Percentiles rank a stretch among this genome's conserved stretches.
Conservation (phyloP, 2,329 filamentous ascomycete genomes). For the Trichophyton schoenleinii region DNA sequence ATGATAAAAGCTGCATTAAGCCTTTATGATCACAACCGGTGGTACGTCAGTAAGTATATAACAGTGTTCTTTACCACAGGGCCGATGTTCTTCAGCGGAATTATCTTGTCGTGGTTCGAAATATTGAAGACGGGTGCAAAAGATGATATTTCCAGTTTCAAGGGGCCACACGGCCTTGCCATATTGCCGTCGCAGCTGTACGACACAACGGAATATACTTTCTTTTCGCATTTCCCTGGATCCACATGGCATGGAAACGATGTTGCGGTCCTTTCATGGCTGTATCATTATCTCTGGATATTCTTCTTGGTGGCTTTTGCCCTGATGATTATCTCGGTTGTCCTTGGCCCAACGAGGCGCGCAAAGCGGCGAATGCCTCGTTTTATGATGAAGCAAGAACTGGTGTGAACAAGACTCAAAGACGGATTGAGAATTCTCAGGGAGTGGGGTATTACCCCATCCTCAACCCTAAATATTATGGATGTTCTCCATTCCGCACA, state of each 20-base stretch:
- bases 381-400: neutral
- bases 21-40: slow-evolving; percentile 6
- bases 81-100: slow-evolving; percentile 8
- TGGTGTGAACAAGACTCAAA: neutral
- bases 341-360: neutral
- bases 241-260: slow-evolving; percentile 8
- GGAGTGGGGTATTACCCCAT: neutral
- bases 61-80: slow-evolving; percentile 13
- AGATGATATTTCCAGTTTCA: neutral
- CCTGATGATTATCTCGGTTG: neutral
- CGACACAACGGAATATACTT: slow-evolving; percentile 6
- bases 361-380: neutral
- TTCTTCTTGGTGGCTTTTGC: neutral
- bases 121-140: neutral
- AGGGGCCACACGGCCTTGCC: neutral
- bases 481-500: neutral
- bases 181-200: slow-evolving; percentile 4
- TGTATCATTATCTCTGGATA: slow-evolving; percentile 3
- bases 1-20: slow-evolving; percentile 9
- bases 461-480: neutral
- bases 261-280: slow-evolving; percentile 2
- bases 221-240: slow-evolving; percentile 6
- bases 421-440: neutral
- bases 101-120: slow-evolving; percentile 8
- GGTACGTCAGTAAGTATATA: slow-evolving; percentile 11